Conservation (phyloP, 768 basidiomycete species). For the Termitomyces sp. region DNA sequence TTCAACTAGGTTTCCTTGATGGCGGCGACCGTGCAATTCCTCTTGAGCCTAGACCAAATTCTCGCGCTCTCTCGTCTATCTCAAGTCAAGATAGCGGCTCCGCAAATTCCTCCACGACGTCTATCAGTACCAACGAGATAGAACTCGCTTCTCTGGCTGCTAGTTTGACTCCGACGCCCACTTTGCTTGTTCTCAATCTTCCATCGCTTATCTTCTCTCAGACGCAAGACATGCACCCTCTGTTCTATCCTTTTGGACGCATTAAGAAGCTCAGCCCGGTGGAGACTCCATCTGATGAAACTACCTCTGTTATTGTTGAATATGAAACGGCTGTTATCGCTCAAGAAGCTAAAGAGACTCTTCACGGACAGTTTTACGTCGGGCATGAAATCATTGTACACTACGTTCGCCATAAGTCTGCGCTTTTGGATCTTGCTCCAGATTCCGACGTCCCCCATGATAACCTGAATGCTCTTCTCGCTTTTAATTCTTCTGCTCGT, state of each 20-base stretch:
- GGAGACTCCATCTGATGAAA: slow-evolving; percentile 30
- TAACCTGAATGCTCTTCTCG: slow-evolving; percentile 10
- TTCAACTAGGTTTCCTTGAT: slow-evolving; percentile 61
- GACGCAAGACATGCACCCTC: slow-evolving; percentile 60
- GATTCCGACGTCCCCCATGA: slow-evolving; percentile 8
- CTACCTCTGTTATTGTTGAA: slow-evolving; percentile 57
- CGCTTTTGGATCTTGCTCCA: slow-evolving; percentile 15
- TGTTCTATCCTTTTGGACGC: slow-evolving; percentile 66
- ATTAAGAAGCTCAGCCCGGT: slow-evolving; percentile 58
- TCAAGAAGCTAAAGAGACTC: slow-evolving; percentile 55
- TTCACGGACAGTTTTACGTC: slow-evolving; percentile 60
- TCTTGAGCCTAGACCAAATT: slow-evolving; percentile 39
- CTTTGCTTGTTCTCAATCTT: slow-evolving; percentile 59
- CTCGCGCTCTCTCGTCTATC: slow-evolving; percentile 15
- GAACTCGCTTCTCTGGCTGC: slow-evolving; percentile 25
- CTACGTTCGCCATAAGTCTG: slow-evolving; percentile 23
- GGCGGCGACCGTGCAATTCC: slow-evolving; percentile 72
- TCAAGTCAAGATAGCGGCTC: slow-evolving; percentile 16
- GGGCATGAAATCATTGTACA: slow-evolving; percentile 31
- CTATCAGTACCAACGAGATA: slow-evolving; percentile 24
- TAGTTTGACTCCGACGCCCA: slow-evolving; percentile 37
- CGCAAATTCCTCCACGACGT: slow-evolving; percentile 28
- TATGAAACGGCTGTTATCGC: slow-evolving; percentile 50
- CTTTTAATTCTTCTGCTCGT: slow-evolving; percentile 11
- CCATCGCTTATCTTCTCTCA: slow-evolving; percentile 64